Evolutionary conservation across 495 filamentous ascomycete genomes (phyloP), one percentile per base, ranked within the genome.

Genomic region (Echria macrotheca): DNA sequence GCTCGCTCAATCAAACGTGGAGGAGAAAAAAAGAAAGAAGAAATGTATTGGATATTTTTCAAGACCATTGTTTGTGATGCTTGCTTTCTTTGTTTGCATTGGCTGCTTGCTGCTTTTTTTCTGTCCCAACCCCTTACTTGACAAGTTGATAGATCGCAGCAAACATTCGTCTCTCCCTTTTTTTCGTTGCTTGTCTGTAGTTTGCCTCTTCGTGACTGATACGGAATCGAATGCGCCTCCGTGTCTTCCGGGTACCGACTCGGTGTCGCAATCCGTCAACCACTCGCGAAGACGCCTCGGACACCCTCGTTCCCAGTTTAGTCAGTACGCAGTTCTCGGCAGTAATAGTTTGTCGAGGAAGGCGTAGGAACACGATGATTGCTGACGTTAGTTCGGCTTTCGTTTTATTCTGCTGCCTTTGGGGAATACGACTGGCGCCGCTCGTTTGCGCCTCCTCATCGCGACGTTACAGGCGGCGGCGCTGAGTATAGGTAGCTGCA

Each of bases 81-180:
- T 41, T 41, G 38, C 38, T 41, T 41, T 12, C 21, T 41, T 41
- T 17, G 18, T 41, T 5, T 17, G 9, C 24, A 22, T 21, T 41
- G 22, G 38, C 12, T 31, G 28, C 28, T 31, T 31, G 28, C 12
- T 31, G 28, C 28, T 31, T 31, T 21, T 41, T 12, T 5, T 24
- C 17, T 23, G 18, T 41, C 24, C 24, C 38, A 41, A 22, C 38
- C 38, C 38, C 38, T 41, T 24, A n/a, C 18, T 23, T 41, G 18
- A 41, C 21, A 41, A 21, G 22, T 41, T 24, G 38, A 41, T 21
- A 41, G 22, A 41, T 41, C 38, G 33, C 38, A 25, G 14, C 38
- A 41, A 21, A 41, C 28, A n/a, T n/a, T 31, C 12, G 28, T 6
- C 28, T 31, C 28, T 12, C 28, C 28, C 28, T 31, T 31, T 31